Percentiles rank a stretch among this genome's conserved stretches.
Conservation (phyloP, 257 asterid species). For the Ajuga chamaepitys region DNA sequence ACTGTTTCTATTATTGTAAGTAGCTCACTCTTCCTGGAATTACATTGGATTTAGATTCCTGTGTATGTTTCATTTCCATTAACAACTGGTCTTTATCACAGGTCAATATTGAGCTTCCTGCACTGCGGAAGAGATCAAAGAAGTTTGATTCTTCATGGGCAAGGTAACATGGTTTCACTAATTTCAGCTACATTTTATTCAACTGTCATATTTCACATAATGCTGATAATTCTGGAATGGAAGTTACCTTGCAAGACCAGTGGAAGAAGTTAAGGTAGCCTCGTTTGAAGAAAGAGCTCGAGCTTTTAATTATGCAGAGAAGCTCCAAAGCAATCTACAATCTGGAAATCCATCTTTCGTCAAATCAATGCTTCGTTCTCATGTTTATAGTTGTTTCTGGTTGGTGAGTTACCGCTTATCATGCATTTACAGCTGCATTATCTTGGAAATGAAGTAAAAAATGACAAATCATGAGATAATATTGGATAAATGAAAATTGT, state of each 20-base stretch:
- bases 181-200: neutral
- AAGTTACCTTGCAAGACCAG: slow-evolving; percentile 81
- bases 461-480: neutral
- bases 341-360: slow-evolving; percentile 57
- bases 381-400: slow-evolving; percentile 96
- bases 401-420: slow-evolving; percentile 48
- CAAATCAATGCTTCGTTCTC: slow-evolving; percentile 86
- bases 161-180: slow-evolving; percentile 30
- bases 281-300: slow-evolving; percentile 48
- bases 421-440: neutral
- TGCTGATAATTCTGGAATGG: slow-evolving; percentile 1
- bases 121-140: slow-evolving; percentile 44
- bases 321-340: slow-evolving; percentile 51
- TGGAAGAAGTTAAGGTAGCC: slow-evolving; percentile 68
- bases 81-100: slow-evolving; percentile 17
- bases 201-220: slow-evolving; percentile 3
- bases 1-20: neutral
- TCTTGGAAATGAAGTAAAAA: neutral
- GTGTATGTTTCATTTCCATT: neutral
- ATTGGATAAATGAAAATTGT: neutral
- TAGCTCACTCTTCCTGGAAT: neutral
- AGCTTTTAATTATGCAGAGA: slow-evolving; percentile 59
- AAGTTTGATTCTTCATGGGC: slow-evolving; percentile 60
- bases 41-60: neutral
- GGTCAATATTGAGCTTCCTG: slow-evolving; percentile 46